Evolutionary conservation across 257 asterid species (phyloP).

Genomic region (Henckelia pumila): DNA sequence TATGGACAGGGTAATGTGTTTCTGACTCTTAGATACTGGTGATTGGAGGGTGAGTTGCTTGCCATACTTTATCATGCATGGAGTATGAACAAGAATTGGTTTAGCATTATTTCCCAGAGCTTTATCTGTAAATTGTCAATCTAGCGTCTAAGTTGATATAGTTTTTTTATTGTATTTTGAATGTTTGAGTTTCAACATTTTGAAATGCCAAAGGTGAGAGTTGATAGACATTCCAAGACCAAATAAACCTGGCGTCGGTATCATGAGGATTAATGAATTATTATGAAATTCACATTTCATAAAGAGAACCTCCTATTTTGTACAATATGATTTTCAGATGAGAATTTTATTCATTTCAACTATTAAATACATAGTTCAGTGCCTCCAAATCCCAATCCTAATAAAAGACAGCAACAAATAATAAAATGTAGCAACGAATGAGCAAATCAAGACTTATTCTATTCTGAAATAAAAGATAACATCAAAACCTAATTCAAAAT

Average conservation of each 20-base stretch:
- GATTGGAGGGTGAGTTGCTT: not conserved
- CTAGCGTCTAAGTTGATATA: slow-evolving; percentile 1
- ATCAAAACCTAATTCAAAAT: not conserved
- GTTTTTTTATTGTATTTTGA: not conserved
- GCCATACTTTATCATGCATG: slow-evolving; percentile 15
- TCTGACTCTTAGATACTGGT: slow-evolving; percentile 18
- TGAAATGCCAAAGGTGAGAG: not conserved
- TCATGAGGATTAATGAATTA: not conserved
- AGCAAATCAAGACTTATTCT: not conserved
- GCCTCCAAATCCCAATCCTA: not conserved
- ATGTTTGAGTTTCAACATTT: slow-evolving; percentile 6
- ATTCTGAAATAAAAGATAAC: not conserved
- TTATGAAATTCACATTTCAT: not conserved
- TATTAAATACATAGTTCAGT: not conserved
- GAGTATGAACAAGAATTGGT: not conserved
- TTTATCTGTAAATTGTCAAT: slow-evolving; percentile 15
- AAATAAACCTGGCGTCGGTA: slow-evolving; percentile 3
- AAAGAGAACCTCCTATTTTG: not conserved
- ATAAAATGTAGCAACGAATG: too few species aligned
- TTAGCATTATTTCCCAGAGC: not conserved
- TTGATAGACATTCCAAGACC: slow-evolving; percentile 10
- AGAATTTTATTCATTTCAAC: not conserved
- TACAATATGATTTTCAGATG: not conserved
- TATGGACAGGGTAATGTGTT: slow-evolving; percentile 83
- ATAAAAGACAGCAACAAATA: not conserved